These are phyloP conservation scores for Bretschneidera sinensis DNA, from an alignment of 345 rosid species.

Conservation along the genomic window DNA sequence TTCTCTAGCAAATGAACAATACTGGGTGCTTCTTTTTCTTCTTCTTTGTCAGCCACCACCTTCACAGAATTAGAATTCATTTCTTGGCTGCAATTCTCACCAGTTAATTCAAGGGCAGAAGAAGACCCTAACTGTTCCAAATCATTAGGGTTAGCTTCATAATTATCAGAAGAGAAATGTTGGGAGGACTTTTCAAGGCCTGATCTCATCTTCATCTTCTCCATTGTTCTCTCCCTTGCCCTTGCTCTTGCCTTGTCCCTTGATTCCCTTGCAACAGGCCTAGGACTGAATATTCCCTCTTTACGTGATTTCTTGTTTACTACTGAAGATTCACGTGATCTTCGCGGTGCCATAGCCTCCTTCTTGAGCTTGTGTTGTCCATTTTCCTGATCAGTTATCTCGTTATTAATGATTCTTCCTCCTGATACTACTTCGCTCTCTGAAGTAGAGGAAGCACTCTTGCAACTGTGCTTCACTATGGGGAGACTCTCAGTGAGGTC, in stretches of 20 bases:
- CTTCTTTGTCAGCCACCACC: slow-evolving; percentile 18
- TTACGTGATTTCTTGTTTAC: slow-evolving; percentile 17
- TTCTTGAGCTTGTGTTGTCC: slow-evolving; percentile 21
- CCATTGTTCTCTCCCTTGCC: slow-evolving; percentile 64
- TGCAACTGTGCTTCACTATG: slow-evolving; percentile 16
- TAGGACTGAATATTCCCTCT: slow-evolving; percentile 4
- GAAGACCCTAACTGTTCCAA: slow-evolving; percentile 16
- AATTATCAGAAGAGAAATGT: slow-evolving; percentile 17
- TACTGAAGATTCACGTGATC: no score
- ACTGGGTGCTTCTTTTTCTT: slow-evolving; percentile 23
- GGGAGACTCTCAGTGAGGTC: slow-evolving; percentile 40
- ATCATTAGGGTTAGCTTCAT: slow-evolving; percentile 37
- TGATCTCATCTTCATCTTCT: slow-evolving; percentile 45
- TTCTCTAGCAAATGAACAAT: slow-evolving; percentile 18
- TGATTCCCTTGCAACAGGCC: slow-evolving; percentile 31
- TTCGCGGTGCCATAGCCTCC: slow-evolving; percentile 3
- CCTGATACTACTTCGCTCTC: slow-evolving; percentile 42
- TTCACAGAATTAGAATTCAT: slow-evolving; percentile 9
- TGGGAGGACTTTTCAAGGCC: slow-evolving; percentile 13
- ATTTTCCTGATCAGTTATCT: slow-evolving; percentile 1
- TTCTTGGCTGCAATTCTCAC: slow-evolving; percentile 19
- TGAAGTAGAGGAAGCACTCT: slow-evolving; percentile 26
- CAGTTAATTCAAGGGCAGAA: slow-evolving; percentile 17
- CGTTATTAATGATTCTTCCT: slow-evolving; percentile 12
- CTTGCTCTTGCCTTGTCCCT: slow-evolving; percentile 64